These are phyloP conservation scores for Xylariales sp. DNA, from an alignment of 2,329 filamentous ascomycete genomes.

Conservation along the genomic window DNA sequence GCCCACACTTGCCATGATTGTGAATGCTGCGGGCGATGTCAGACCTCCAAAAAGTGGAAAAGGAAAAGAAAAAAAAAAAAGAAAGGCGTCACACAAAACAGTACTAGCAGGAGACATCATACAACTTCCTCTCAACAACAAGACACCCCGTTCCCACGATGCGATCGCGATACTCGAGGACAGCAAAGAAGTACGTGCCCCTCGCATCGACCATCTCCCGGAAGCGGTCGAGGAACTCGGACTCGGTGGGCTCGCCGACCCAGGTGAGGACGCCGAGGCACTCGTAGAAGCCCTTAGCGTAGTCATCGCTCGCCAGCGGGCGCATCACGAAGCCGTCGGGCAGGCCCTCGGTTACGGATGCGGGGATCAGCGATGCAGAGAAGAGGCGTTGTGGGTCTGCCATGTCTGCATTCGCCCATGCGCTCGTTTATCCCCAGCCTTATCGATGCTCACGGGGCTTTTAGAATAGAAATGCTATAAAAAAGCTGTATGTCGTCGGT, in stretches of 20 bases:
- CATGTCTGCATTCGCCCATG: slow-evolving; percentile 8
- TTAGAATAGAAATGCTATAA: not conserved
- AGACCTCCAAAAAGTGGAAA: not conserved
- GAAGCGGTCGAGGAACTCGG: slow-evolving; percentile 63
- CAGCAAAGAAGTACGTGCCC: slow-evolving; percentile 75
- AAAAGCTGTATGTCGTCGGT: too few species aligned
- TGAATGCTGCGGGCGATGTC: slow-evolving; percentile 64
- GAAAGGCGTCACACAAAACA: not conserved
- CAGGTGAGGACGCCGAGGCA: slow-evolving; percentile 81
- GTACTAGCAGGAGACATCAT: slow-evolving; percentile 45
- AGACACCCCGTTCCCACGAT: slow-evolving; percentile 81
- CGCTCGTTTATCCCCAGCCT: not conserved
- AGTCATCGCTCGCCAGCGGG: slow-evolving; percentile 75
- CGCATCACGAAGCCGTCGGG: slow-evolving; percentile 78
- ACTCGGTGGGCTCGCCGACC: slow-evolving; percentile 75
- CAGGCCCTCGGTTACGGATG: slow-evolving; percentile 68
- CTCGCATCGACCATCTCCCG: slow-evolving; percentile 62
- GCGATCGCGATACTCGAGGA: slow-evolving; percentile 71
- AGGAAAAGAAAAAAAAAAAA: not conserved
- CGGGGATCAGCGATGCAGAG: slow-evolving; percentile 72
- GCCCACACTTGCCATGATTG: slow-evolving; percentile 75
- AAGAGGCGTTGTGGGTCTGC: slow-evolving; percentile 62
- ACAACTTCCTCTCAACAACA: slow-evolving; percentile 84
- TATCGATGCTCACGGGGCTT: not conserved
- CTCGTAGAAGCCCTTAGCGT: slow-evolving; percentile 76